Conservation (phyloP, 2,329 filamentous ascomycete genomes). For the Piedraia hortae region DNA sequence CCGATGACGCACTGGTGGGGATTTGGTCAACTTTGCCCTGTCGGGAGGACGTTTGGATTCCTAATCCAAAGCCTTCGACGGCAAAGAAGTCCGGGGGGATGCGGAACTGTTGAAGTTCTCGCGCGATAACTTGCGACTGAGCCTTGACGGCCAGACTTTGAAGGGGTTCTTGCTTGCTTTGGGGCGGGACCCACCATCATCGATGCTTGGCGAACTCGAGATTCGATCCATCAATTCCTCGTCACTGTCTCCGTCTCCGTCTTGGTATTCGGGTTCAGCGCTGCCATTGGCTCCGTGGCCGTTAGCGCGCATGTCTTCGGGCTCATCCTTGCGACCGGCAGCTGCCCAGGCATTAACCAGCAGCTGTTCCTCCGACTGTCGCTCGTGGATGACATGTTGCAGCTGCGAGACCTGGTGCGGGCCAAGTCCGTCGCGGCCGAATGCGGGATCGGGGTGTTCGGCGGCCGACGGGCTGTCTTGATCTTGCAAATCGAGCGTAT, state of each 20-base stretch:
- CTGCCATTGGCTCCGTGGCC: constrained; percentile 10
- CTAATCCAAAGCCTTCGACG: constrained; percentile 4
- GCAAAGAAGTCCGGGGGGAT: constrained; percentile 5
- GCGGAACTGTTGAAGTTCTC: constrained; percentile 12
- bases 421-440: constrained; percentile 26
- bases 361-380: constrained; percentile 39
- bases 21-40: too few relatives aligned
- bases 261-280: constrained; percentile 28
- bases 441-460: constrained; percentile 26
- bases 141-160: constrained; percentile 15
- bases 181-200: constrained; percentile 59
- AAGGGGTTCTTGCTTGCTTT: constrained; percentile 2
- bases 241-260: constrained; percentile 44
- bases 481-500: constrained; percentile 86
- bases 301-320: constrained; percentile 23
- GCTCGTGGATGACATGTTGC: constrained; percentile 50
- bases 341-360: constrained; percentile 28
- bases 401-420: constrained; percentile 70
- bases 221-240: constrained; percentile 97
- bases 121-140: constrained; percentile 14
- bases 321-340: constrained; percentile 15
- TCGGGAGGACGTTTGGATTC: too few relatives aligned
- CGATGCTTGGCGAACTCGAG: constrained; percentile 92
- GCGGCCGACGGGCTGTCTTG: constrained; percentile 57
- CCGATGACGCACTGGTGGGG: too few relatives aligned